Base-by-base conservation (phyloP, 305 asterid genomes). In the Fraxinus platypoda region DNA sequence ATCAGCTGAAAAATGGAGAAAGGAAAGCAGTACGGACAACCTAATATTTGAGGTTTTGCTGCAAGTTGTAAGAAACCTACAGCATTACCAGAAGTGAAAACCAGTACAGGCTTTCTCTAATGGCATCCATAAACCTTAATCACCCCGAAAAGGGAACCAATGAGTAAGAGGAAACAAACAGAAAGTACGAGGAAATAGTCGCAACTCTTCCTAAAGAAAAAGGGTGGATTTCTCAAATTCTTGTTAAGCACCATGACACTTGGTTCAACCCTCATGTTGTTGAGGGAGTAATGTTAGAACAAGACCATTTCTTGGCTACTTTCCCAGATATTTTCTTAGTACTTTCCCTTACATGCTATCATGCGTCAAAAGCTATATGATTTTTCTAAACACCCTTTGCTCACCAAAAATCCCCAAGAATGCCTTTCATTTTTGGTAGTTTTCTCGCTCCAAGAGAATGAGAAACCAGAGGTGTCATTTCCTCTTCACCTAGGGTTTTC, bases 381-480 rank as follows among this genome's bases (percentile, higher is more conserved):
- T 8, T 9, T 34, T 0, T 68, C 26, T 3, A 6, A 35, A 6
- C 46, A 21, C n/a, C 68, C 76, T 13, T 68, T 79, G 26, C 77
- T 66, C 38, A 38, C 26, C 28, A 37, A 25, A 11, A 6, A 17
- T 2, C 76, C 76, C 59, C 76, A 38, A 19, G 41, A 68, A 12
- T 79, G 82, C 68, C 6, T 79, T 79, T 68, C 43, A 26, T 41
- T 7, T 49, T 35, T 79, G 77, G 77, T 41, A 17, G 15, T 28
- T 70, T 13, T 33, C 49, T 23, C 26, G 30, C 62, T 25, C 37
- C 11, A 38, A 6, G 64, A 79, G 3, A 74, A 41, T 21, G 6
- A 35, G 76, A 21, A 6, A 19, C 68, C 25, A 19, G 6, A 57
- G 68, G 25, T 19, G 68, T 6, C 68, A 57, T 57, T 19, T 57